These are phyloP conservation scores for Leptosphaerulina australis DNA, from an alignment of 2,329 filamentous ascomycete species.

Conservation along the genomic window DNA sequence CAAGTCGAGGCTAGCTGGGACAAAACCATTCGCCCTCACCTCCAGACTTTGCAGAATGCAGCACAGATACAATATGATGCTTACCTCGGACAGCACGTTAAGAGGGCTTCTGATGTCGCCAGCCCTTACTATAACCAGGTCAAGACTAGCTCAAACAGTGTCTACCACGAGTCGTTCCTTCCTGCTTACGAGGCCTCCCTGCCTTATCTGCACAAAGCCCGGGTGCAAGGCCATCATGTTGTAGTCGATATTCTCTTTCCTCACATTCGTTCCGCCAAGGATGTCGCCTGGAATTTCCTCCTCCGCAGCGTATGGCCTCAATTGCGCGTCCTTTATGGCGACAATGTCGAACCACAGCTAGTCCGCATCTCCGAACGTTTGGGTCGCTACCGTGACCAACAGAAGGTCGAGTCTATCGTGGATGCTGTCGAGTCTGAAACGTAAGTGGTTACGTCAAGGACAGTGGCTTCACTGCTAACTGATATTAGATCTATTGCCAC, in stretches of 20 bases:
- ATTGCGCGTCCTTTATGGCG: slow-evolving; percentile 77
- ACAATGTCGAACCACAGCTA: slow-evolving; percentile 95
- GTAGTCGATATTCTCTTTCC: slow-evolving; percentile 74
- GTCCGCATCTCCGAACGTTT: slow-evolving; percentile 89
- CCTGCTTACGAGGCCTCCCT: slow-evolving; percentile 76
- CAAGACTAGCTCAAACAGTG: slow-evolving; percentile 66
- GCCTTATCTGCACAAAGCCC: slow-evolving; percentile 75
- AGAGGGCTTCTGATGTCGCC: slow-evolving; percentile 62
- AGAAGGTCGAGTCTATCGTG: slow-evolving; percentile 65
- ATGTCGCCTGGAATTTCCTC: slow-evolving; percentile 71
- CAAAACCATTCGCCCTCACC: slow-evolving; percentile 74
- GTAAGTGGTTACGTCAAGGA: slow-evolving; percentile 23
- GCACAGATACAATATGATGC: slow-evolving; percentile 71
- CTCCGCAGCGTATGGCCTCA: slow-evolving; percentile 81
- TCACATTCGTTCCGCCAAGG: slow-evolving; percentile 72
- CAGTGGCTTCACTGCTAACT: not conserved
- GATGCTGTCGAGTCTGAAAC: slow-evolving; percentile 57
- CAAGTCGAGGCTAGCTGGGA: slow-evolving; percentile 77
- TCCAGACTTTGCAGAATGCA: slow-evolving; percentile 68
- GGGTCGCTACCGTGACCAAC: slow-evolving; percentile 72
- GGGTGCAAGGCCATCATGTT: slow-evolving; percentile 69
- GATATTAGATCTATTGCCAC: slow-evolving; percentile 18
- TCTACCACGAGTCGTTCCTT: slow-evolving; percentile 74
- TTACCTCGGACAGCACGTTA: slow-evolving; percentile 74
- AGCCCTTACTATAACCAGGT: slow-evolving; percentile 76